Conservation (phyloP, 2,329 filamentous ascomycete genomes). For the Coniochaeta ligniaria region DNA sequence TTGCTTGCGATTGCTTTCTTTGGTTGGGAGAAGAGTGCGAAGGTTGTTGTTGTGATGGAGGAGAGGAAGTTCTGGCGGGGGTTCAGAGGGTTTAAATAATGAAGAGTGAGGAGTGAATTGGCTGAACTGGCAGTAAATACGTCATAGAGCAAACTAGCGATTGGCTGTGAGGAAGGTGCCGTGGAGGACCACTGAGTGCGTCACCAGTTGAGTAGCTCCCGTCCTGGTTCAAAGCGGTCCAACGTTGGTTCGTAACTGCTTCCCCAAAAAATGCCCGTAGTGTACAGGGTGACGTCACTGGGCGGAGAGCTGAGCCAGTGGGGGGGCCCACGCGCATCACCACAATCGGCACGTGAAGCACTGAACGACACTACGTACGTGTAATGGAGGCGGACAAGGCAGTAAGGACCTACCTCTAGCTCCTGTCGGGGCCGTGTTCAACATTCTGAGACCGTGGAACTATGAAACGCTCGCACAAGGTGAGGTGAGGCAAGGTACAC, state of each 20-base stretch:
- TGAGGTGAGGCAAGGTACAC: too few species aligned
- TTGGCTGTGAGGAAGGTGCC: not conserved
- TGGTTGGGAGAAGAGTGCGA: not conserved
- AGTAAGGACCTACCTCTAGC: too few species aligned
- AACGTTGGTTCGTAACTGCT: not conserved
- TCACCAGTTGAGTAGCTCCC: not conserved
- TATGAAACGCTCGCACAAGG: too few species aligned
- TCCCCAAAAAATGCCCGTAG: not conserved
- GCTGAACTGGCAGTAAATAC: not conserved
- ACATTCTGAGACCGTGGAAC: too few species aligned
- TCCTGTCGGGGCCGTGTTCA: too few species aligned
- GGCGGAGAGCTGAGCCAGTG: not conserved
- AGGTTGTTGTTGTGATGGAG: not conserved
- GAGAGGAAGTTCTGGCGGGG: not conserved
- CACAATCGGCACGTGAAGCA: not conserved
- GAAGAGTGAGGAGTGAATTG: not conserved
- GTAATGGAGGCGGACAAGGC: too few species aligned
- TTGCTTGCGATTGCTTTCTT: conserved; percentile 4
- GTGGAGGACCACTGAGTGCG: not conserved
- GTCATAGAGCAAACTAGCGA: not conserved
- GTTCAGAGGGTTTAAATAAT: not conserved
- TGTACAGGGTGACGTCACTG: not conserved
- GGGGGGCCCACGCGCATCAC: not conserved
- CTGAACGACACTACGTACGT: not conserved
- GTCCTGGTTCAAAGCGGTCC: not conserved